These are phyloP conservation scores for Ottelia alismoides DNA, from an alignment of 106 monocot genomes.

Conservation along the genomic window DNA sequence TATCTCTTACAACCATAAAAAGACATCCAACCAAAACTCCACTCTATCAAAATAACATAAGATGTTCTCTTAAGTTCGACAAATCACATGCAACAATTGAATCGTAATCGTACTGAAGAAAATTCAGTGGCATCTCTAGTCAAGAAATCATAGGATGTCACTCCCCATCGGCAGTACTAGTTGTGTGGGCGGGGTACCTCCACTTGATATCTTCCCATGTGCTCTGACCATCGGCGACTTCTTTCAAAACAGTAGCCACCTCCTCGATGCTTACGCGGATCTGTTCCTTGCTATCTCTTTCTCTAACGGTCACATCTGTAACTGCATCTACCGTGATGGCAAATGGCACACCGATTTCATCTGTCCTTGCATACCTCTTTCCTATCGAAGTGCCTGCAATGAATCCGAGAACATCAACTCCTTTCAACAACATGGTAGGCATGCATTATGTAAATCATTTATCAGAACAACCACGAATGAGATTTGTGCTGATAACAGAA, in stretches of 20 bases:
- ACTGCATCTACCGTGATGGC: constrained; percentile 79
- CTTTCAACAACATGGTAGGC: too few species aligned
- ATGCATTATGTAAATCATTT: too few species aligned
- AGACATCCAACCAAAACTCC: too few species aligned
- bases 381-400: constrained; percentile 80
- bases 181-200: constrained; percentile 48
- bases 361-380: constrained; percentile 74
- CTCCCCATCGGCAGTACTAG: constrained; percentile 11
- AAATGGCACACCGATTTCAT: constrained; percentile 76
- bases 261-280: constrained; percentile 67
- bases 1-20: too few species aligned
- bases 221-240: constrained; percentile 69
- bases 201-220: constrained; percentile 91
- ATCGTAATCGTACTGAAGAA: too few species aligned
- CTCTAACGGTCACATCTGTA: constrained; percentile 56
- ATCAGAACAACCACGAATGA: too few species aligned
- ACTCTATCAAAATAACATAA: too few species aligned
- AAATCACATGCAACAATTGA: too few species aligned
- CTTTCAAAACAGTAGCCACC: constrained; percentile 77
- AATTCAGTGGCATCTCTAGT: too few species aligned
- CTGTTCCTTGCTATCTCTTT: constrained; percentile 90
- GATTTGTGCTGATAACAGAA: too few species aligned
- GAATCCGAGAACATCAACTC: neutral
- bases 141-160: too few species aligned
- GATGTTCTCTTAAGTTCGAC: too few species aligned